A percentile compares a stretch with the other conserved stretches of the same genome.
phyloP scores from a whole-genome alignment of 306 rosid species.

The Pterocarpus macrocarpus region DNA sequence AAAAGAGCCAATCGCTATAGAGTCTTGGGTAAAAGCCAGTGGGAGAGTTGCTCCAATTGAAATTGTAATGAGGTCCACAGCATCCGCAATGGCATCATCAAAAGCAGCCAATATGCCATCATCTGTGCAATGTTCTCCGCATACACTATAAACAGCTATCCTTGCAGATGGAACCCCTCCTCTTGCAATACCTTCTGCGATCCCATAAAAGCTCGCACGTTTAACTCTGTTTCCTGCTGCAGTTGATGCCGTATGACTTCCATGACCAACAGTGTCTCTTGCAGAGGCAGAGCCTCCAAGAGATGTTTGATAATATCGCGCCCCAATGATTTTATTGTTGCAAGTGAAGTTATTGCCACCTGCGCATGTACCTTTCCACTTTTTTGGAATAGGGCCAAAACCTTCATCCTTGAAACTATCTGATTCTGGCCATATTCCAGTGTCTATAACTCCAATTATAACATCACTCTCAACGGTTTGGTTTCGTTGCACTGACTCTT shows the following conservation, averaged over 20 bases:
- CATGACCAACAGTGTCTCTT: background rate
- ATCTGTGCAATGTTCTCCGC: background rate
- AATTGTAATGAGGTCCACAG: constrained; percentile 48
- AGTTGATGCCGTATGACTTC: background rate
- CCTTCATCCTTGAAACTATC: constrained; percentile 52
- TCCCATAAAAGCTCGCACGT: background rate
- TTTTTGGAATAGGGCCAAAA: constrained; percentile 50
- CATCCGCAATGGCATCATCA: constrained; percentile 64
- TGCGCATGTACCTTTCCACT: constrained; percentile 51
- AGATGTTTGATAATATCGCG: background rate
- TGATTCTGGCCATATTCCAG: constrained; percentile 61
- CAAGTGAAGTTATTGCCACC: constrained; percentile 49
- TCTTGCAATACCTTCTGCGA: background rate
- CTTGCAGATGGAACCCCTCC: constrained; percentile 10
- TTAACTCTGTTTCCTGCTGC: constrained; percentile 37
- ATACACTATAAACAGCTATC: constrained; percentile 32
- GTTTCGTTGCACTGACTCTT: background rate
- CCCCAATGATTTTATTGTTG: constrained; percentile 43
- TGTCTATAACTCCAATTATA: background rate
- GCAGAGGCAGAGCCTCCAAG: background rate
- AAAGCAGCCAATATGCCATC: background rate
- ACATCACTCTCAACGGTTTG: constrained; percentile 37
- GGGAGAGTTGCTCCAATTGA: constrained; percentile 20
- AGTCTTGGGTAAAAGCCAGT: no score
- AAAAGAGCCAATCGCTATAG: constrained; percentile 51